These are phyloP conservation scores for Anthracocystis panici-leucophaei DNA, from an alignment of 1,284 basidiomycete genomes.

Conservation along the genomic window DNA sequence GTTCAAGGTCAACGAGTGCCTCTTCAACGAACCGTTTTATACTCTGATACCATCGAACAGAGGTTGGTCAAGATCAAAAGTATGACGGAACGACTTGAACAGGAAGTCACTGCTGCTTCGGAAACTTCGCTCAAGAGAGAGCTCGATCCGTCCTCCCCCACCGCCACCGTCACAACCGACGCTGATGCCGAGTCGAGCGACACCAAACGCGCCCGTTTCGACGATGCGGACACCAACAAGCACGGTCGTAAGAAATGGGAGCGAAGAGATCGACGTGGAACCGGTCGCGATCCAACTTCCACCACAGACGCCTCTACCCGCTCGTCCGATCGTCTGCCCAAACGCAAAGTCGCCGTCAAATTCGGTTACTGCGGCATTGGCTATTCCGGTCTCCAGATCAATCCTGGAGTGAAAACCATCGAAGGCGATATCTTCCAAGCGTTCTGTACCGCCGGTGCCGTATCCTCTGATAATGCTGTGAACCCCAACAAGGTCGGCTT, in stretches of 20 bases:
- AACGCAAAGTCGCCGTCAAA: slow-evolving; percentile 74
- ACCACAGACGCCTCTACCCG: slow-evolving; percentile 1
- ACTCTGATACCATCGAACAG: slow-evolving; percentile 31
- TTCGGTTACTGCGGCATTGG: slow-evolving; percentile 75
- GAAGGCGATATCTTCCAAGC: slow-evolving; percentile 91
- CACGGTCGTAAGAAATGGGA: slow-evolving; percentile 34
- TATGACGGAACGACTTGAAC: slow-evolving; percentile 28
- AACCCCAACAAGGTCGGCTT: slow-evolving; percentile 90
- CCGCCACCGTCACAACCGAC: neutral
- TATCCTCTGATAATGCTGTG: slow-evolving; percentile 90
- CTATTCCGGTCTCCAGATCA: slow-evolving; percentile 93
- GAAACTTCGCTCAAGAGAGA: slow-evolving; percentile 16
- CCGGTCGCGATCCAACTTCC: slow-evolving; percentile 11
- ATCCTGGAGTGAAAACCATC: slow-evolving; percentile 80
- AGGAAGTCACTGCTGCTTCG: slow-evolving; percentile 16
- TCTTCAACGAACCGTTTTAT: slow-evolving; percentile 26
- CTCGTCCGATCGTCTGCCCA: slow-evolving; percentile 70
- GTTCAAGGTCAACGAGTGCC: slow-evolving; percentile 36
- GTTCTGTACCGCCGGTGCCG: slow-evolving; percentile 87
- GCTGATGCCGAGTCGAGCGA: neutral
- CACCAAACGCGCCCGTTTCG: slow-evolving; percentile 35
- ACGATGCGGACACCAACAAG: slow-evolving; percentile 2
- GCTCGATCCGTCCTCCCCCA: slow-evolving; percentile 6
- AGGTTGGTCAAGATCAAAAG: slow-evolving; percentile 31
- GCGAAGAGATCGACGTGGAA: slow-evolving; percentile 40